Conservation (phyloP, 306 rosid species). For the Alnus glutinosa region DNA sequence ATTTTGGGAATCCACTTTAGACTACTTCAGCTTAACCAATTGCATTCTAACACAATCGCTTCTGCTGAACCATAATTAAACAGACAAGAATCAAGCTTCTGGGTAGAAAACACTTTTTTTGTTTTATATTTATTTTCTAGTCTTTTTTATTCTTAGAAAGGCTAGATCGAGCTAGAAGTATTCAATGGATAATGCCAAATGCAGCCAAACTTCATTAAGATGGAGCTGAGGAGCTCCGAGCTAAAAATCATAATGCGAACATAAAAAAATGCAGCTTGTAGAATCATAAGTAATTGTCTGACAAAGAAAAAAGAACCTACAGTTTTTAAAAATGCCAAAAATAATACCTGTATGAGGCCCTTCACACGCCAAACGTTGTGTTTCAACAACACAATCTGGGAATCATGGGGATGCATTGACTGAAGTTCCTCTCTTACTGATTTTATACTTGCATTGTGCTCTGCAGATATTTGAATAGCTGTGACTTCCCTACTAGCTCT, state of each 20-base stretch:
- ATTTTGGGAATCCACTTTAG: background rate
- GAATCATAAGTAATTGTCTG: conserved; percentile 3
- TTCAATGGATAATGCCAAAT: background rate
- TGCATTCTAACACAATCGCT: background rate
- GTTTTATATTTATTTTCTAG: background rate
- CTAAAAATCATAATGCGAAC: background rate
- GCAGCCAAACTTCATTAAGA: background rate
- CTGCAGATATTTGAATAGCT: conserved; percentile 73
- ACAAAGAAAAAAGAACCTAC: background rate
- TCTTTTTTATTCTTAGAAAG: background rate
- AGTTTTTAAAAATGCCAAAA: background rate
- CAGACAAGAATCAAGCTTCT: background rate
- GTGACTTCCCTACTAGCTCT: conserved; percentile 56
- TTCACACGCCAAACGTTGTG: conserved; percentile 88
- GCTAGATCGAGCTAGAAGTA: background rate
- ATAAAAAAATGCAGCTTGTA: background rate
- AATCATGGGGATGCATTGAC: conserved; percentile 59
- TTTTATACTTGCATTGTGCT: conserved; percentile 71
- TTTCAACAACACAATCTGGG: conserved; percentile 65
- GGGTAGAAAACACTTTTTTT: background rate
- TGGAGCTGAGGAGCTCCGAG: background rate
- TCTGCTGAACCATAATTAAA: background rate
- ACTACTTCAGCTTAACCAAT: background rate
- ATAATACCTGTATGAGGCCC: conserved; percentile 79
- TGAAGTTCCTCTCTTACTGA: conserved; percentile 71